A percentile compares a stretch with the other conserved stretches of the same genome.
phyloP scores from a whole-genome alignment of 768 basidiomycete genomes.

The Leccinum fibrillosum region DNA sequence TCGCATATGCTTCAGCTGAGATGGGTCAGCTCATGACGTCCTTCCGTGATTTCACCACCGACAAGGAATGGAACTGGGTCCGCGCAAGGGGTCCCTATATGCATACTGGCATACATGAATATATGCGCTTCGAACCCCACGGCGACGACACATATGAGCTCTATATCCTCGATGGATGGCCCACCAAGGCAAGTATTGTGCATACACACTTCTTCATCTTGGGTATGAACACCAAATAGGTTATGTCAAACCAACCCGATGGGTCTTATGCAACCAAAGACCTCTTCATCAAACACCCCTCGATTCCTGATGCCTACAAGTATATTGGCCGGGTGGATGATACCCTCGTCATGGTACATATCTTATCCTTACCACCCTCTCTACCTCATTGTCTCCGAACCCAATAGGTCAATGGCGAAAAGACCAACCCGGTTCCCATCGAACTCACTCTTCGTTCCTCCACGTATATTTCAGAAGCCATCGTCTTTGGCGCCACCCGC shows the following conservation, averaged over 20 bases:
- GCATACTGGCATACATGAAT: conserved; percentile 23
- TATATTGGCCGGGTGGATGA: conserved; percentile 56
- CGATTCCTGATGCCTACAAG: conserved; percentile 39
- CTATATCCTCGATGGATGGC: conserved; percentile 50
- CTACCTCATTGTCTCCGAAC: conserved; percentile 22
- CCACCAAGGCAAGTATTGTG: conserved; percentile 37
- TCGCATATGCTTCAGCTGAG: conserved; percentile 13
- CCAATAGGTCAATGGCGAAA: conserved; percentile 44
- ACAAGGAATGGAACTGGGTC: conserved; percentile 58
- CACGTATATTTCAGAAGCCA: conserved; percentile 40
- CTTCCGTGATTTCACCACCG: conserved; percentile 42
- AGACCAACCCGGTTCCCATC: conserved; percentile 55
- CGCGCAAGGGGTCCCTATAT: conserved; percentile 30
- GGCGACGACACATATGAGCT: conserved; percentile 45
- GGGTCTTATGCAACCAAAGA: conserved; percentile 56
- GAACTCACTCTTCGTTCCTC: conserved; percentile 48
- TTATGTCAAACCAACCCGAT: conserved; percentile 44
- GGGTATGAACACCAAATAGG: conserved; percentile 6
- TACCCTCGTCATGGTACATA: conserved; percentile 40
- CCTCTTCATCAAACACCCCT: conserved; percentile 48
- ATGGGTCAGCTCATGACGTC: conserved; percentile 45
- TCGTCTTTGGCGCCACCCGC: conserved; percentile 50
- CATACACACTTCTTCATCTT: neutral
- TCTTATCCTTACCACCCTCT: neutral
- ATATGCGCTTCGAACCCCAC: conserved; percentile 41